Base-by-base conservation (phyloP, 225 moss, liverwort and hornwort species). In the Physcomitrium patens region DNA sequence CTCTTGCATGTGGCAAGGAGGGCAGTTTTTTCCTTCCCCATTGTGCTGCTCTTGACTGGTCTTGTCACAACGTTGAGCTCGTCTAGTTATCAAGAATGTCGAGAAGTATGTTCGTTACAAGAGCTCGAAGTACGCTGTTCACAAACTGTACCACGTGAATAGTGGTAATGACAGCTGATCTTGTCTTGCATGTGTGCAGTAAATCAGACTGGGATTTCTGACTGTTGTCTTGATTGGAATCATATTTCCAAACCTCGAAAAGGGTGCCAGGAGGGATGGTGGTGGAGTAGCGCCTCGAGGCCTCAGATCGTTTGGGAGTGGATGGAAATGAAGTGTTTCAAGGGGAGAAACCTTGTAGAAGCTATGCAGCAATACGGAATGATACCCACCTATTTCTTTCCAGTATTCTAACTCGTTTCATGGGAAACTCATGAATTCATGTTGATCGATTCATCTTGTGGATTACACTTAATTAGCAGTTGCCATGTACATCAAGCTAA, bases 311-410 rank as follows among this genome's bases (percentile, higher is more conserved):
- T 26, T 83, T 93, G 62, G 90, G 82, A 80, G 91, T 97, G 68
- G 99, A 99, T 66, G 95, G 99, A 24, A 99, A 99, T 73, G 93
- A 95, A 49, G 78, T 89, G 2, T 95, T 37, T 90, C 26, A 99
- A 93, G 77, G 91, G 94, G 67, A 86, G 86, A 4, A 95, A 93
- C 79, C 72, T 93, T 19, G 79, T 86, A 42, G 99, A 93, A 78
- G 91, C 99, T 28, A 86, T 93, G 79, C 94, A 91, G 79, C 95
- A 99, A 66, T 95, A 99, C 75, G 91, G 95, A 92, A 99, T 99
- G 94, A 94, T 99, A 45, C 80, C 58, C 65, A 24, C 20, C 15
- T 73, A 28, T 46, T 48, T 65, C 1, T 37, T 60, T 74, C 26
- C 45, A 18, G 49, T 52, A 51, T 28, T 69, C 37, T 46, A 53